Evolutionary conservation across 192 early-diverging fungal species (phyloP), one percentile per base, ranked within the genome.

Genomic region (Lunasporangiospora selenospora): DNA sequence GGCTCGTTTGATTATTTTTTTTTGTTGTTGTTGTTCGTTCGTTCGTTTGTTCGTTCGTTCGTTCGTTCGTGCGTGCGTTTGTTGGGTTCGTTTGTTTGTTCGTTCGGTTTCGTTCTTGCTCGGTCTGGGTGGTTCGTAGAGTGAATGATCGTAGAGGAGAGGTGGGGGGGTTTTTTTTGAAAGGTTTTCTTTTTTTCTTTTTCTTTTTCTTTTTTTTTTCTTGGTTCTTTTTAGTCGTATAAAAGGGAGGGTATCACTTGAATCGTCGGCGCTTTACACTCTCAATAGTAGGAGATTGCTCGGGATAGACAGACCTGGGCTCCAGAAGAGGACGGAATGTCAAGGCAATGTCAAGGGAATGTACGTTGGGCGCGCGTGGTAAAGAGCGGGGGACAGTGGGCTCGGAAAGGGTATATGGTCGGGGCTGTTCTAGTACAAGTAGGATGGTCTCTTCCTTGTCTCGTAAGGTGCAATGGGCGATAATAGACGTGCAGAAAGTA

Each of bases 401-500:
- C 55, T 65, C 62, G 62, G 54, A 55, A 65, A 49, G 53, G 58
- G 56, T n/a, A n/a, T n/a, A n/a, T n/a, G n/a, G n/a, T n/a, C n/a
- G n/a, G n/a, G n/a, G n/a, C n/a, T n/a, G n/a, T n/a, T n/a, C n/a
- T n/a, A n/a, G n/a, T n/a, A n/a, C n/a, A n/a, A n/a, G n/a, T n/a
- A n/a, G n/a, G n/a, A n/a, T n/a, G n/a, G n/a, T n/a, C n/a, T n/a
- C n/a, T n/a, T n/a, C n/a, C n/a, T n/a, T n/a, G n/a, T n/a, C n/a
- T n/a, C n/a, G n/a, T n/a, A n/a, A n/a, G n/a, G n/a, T n/a, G n/a
- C n/a, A n/a, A n/a, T n/a, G n/a, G n/a, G n/a, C n/a, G 48, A 48
- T 49, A 18, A 42, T 33, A 36, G 21, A 53, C 21, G 45, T 26
- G 45, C 45, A 47, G 29, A 47, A 21, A 47, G 29, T 27, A 47